Evolutionary conservation across 1,284 basidiomycete species (phyloP).

Genomic region (Microbotryomycetes sp.): DNA sequence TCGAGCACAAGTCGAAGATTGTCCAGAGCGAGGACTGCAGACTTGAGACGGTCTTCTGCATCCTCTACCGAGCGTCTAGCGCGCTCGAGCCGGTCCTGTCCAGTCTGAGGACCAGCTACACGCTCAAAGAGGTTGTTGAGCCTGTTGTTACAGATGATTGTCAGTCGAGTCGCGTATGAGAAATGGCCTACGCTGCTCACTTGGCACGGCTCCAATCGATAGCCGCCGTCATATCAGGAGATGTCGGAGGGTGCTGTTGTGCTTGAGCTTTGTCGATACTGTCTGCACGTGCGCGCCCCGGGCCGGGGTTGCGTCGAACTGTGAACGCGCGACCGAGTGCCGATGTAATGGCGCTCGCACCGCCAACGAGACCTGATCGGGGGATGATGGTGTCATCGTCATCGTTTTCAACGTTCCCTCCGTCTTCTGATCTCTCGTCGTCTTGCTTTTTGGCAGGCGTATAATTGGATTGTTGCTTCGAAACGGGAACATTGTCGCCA

Average conservation of each 20-base stretch:
- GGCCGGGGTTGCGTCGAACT: background rate
- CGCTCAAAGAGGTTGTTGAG: slow-evolving; percentile 20
- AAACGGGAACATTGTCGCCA: too few relatives aligned
- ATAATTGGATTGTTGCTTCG: too few relatives aligned
- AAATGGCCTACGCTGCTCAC: background rate
- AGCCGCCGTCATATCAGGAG: background rate
- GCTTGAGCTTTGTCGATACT: too few relatives aligned
- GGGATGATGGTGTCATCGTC: slow-evolving; percentile 11
- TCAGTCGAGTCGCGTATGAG: background rate
- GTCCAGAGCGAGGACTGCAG: slow-evolving; percentile 9
- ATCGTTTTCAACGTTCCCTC: slow-evolving; percentile 20
- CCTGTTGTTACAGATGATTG: background rate
- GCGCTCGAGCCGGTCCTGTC: slow-evolving; percentile 14
- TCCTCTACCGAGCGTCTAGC: slow-evolving; percentile 21
- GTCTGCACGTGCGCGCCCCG: too few relatives aligned
- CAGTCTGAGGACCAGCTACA: slow-evolving; percentile 19
- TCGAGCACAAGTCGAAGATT: slow-evolving; percentile 27
- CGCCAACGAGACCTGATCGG: background rate
- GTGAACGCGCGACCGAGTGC: background rate
- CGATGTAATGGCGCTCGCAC: background rate
- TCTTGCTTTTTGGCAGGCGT: background rate
- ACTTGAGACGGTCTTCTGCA: slow-evolving; percentile 27
- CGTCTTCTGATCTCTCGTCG: slow-evolving; percentile 11
- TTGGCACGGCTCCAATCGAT: background rate
- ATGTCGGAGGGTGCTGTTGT: background rate